Evolutionary conservation across 176 grass and related monocot genomes (phyloP), one percentile per base, ranked within the genome.

Genomic region (Stipa capillata): DNA sequence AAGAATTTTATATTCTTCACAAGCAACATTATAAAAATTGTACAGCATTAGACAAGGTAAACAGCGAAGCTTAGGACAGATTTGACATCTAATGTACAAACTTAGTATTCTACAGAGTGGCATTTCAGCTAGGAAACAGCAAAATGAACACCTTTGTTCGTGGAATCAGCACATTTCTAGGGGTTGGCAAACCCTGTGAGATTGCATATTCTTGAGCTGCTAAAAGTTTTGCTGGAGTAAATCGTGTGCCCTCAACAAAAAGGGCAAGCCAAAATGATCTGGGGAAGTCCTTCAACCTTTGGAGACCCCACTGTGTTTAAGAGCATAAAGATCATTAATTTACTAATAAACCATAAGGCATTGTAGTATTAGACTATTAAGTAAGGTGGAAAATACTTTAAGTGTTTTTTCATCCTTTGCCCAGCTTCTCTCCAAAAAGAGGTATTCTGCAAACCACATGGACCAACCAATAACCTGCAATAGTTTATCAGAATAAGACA

Each of bases 251-350:
- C 42, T 70, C 92, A 73, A 94, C 96, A 43, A 94, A 94, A 66
- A 98, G 83, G 39, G 96, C 92, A 69, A 98, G 72, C 95, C 95
- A 98, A 76, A 98, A 98, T 80, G 95, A 90, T 76, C 86, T 86
- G n/a, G 95, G 95, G 54, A 94, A 94, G 47, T 98, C 90, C 3
- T 89, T 76, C 69, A 98, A 84, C 31, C 89, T 82, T 93, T 94
- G 85, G 48, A 98, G 83, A 62, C 90, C 95, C 53, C 54, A 86
- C 96, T 95, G 80, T 47, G 82, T 48, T 48, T 28, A 70, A 70
- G 24, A 70, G 42, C 27, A 45, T 48, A 47, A 47, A 2, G 8
- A 70, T 70, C 25, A 70, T 70, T 70, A 47, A 48, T 70, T 31
- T 70, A 56, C 28, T 47, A n/a, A 65, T 48, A 28, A 76, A 68